Base-by-base conservation (phyloP, 225 moss, liverwort and hornwort genomes). In the Sphagnum tenellum region DNA sequence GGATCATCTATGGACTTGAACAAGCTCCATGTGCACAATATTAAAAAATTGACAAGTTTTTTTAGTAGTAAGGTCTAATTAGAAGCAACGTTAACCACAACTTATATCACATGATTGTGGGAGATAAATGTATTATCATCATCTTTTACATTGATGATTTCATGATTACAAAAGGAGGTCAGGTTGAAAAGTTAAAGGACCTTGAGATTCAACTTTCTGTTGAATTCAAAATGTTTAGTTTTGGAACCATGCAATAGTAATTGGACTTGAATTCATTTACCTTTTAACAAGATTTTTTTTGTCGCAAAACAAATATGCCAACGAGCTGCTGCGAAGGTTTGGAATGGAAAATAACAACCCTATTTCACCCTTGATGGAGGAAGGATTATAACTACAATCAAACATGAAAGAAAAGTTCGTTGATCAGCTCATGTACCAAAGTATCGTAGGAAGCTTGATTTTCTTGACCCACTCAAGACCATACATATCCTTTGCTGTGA, bases 1-100 rank as follows among this genome's bases (percentile, higher is more conserved):
- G 29, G 29, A 29, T 1, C 29, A 29, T 66, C 0, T 66, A 72
- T 46, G 66, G 66, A 3, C 3, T 72, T 7, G 52, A 61, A 8
- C 66, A 72, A 59, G 60, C 49, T 45, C 59, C 65, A 4, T 2
- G 66, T 5, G 66, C 59, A 3, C 66, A 50, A 66, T 63, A 70
- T 47, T 46, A 4, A 5, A 11, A 46, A 6, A 59, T 72, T 12
- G 58, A 72, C 46, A 4, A 0, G 45, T 72, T 6, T 14, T 14
- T 52, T 12, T 3, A 8, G 0, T 2, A 29, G 1, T 5, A 54
- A 44, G 66, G 66, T 12, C 11, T 66, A 29, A 29, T 1, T 29
- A 29, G 45, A 46, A 72, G 49, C 3, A 6, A 44, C 4, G 13
- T 51, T 2, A 59, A 72, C 14, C 12, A 44, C 44, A 66, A 66